Base-by-base conservation (phyloP, 2,329 filamentous ascomycete genomes). In the Ophiostoma quercus region DNA sequence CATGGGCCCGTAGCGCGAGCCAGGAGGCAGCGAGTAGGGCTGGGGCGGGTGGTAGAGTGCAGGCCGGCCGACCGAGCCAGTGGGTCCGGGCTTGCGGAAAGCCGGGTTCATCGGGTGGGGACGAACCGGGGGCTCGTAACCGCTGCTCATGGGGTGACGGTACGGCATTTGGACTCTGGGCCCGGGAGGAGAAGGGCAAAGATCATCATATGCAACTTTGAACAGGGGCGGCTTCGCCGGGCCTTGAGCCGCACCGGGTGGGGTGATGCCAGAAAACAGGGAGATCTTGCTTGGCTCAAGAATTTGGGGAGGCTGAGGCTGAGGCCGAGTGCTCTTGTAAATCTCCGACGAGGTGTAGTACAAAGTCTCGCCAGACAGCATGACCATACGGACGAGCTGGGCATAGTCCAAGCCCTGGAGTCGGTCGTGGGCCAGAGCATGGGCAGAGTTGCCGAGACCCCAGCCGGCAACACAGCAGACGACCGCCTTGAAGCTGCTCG, bases 391-490 rank as follows among this genome's bases (percentile, higher is more conserved):
- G 39, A 69, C 4, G 22, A 73, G 25, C 68, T 71, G 47, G 29
- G 8, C 2, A 43, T 73, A 72, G 39, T 69, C 68, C 22, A 73
- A 60, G 3, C 2, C 19, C 8, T 16, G 34, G 11, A 68, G 29
- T 7, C 70, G 68, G 19, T 3, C 11, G 1, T 67, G n/a, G 19
- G 70, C 12, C 51, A 73, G 1, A 11, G 19, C 37, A 37, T 69
- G 7, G 4, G 37, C 71, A 9, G 51, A 68, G 68, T 57, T n/a
- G 41, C 70, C 72, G 37, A 73, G 68, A 3, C 67, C 72, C 72
- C 72, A 73, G 67, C 66, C 72, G 32, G 57, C 54, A n/a, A 57
- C 65, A 12, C 22, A 37, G 57, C 70, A 70, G 65, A 73, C 70
- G 22, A 71, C 16, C 8, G 32, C n/a, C n/a, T 69, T 67, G 29